Conservation (phyloP, 1,284 basidiomycete species). For the Melampsora abietis-canadensis region DNA sequence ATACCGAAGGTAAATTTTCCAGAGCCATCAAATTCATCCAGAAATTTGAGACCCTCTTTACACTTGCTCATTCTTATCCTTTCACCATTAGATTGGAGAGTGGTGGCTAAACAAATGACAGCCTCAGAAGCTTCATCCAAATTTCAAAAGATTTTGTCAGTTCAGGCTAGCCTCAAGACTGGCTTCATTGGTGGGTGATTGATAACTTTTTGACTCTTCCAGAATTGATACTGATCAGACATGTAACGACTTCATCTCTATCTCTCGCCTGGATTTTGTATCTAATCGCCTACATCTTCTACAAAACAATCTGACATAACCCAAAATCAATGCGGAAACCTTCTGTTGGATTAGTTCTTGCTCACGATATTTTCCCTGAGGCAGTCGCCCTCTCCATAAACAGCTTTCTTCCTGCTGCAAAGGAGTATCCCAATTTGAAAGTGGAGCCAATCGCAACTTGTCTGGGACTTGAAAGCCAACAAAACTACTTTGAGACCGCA, state of each 20-base stretch:
- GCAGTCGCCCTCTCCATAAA: slow-evolving; percentile 51
- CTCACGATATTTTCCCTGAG: slow-evolving; percentile 53
- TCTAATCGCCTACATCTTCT: background rate
- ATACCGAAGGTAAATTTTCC: slow-evolving; percentile 48
- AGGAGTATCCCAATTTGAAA: slow-evolving; percentile 11
- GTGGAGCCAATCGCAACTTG: slow-evolving; percentile 28
- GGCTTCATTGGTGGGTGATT: too few species aligned
- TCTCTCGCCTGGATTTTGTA: too few species aligned
- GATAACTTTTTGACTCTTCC: too few species aligned
- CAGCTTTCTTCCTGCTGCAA: slow-evolving; percentile 50
- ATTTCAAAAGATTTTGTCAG: too few species aligned
- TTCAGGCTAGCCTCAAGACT: too few species aligned
- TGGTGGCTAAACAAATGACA: too few species aligned
- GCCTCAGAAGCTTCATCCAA: too few species aligned
- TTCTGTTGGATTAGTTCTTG: slow-evolving; percentile 70
- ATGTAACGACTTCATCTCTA: too few species aligned
- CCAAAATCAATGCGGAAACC: slow-evolving; percentile 42
- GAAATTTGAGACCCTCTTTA: background rate
- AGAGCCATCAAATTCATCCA: too few species aligned
- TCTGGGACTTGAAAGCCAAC: background rate
- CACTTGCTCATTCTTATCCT: too few species aligned
- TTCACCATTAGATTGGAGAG: background rate
- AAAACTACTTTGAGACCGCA: too few species aligned
- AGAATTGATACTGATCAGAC: too few species aligned
- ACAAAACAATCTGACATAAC: background rate